Evolutionary conservation across 2,329 filamentous ascomycete species (phyloP).

Genomic region (Periconia sp.): DNA sequence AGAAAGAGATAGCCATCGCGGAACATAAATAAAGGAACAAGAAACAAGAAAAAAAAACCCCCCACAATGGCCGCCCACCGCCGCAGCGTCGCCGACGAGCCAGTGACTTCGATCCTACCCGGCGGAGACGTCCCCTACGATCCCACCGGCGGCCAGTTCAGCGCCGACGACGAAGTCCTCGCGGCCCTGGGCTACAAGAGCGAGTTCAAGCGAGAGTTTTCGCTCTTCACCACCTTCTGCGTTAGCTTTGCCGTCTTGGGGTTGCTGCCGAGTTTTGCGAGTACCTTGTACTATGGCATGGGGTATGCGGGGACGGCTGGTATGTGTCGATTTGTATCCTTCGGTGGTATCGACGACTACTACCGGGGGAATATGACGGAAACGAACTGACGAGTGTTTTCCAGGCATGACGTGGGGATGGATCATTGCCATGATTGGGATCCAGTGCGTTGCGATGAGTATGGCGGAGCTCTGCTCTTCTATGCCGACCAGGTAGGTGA

Average conservation of each 20-base stretch:
- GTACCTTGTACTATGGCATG: conserved; percentile 71
- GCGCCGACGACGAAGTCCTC: conserved; percentile 62
- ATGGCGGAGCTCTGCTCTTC: conserved; percentile 71
- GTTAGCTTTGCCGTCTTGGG: conserved; percentile 74
- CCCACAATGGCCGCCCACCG: background rate
- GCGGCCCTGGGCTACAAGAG: conserved; percentile 65
- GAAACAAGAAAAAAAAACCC: too few relatives aligned
- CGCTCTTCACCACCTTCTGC: conserved; percentile 72
- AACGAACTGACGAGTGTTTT: background rate
- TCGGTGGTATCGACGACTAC: too few relatives aligned
- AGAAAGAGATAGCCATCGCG: too few relatives aligned
- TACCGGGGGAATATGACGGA: background rate
- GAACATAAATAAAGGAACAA: too few relatives aligned
- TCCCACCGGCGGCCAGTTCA: conserved; percentile 45
- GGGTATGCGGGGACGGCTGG: conserved; percentile 50
- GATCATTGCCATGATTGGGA: conserved; percentile 72
- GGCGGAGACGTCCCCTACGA: conserved; percentile 53
- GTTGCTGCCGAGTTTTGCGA: conserved; percentile 70
- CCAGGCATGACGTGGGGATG: conserved; percentile 76
- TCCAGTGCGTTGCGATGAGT: conserved; percentile 67
- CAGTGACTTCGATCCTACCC: conserved; percentile 56
- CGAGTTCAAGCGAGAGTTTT: conserved; percentile 71
- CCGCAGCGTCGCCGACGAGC: conserved; percentile 47
- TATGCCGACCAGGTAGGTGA: conserved; percentile 60
- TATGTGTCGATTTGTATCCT: conserved; percentile 12